Base-by-base conservation (phyloP, 345 rosid genomes). In the Populus alba region DNA sequence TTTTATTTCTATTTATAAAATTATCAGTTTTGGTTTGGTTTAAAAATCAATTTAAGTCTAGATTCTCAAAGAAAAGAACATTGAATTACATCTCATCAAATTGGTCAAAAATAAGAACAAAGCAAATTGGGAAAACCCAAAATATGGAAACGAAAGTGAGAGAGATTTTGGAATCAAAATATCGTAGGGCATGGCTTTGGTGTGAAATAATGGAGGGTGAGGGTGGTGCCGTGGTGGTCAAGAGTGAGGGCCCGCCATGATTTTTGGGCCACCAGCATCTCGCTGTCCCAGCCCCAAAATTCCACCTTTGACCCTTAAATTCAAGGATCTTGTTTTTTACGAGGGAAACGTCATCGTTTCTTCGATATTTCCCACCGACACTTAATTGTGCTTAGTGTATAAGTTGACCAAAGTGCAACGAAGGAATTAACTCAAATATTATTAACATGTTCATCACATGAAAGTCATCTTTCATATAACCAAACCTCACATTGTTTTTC, bases 231-330 rank as follows among this genome's bases (percentile, higher is more conserved):
- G 6, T 33, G 23, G 33, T 37, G 18, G 67, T 37, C 29, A 9
- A 66, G 6, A 68, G 10, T 8, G 23, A 77, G 80, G 80, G 35
- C 59, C 75, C 76, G 53, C 80, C 72, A 68, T 18, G 51, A 68
- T 73, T 71, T 80, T 77, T 75, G 78, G 79, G 82, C 83, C 83
- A 77, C 78, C 35, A 35, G 78, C 37, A 67, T 37, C 51, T 38
- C 23, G 68, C 83, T 80, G 68, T 75, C 51, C 70, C 68, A 13
- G 1, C 18, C 68, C 16, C 68, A 9, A 1, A 8, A 63, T 31
- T 63, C 68, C 16, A 33, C 39, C 51, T 3, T 4, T 47, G 51
- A 47, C 16, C 51, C 5, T 47, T 5, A 4, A 47, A 47, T 13
- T 47, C 18, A 47, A 11, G 51, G 51, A 12, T 47, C 51, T 13